These are phyloP conservation scores for Globisporangium takayamanum DNA, from an alignment of 352 stramenopile species.

Conservation along the genomic window DNA sequence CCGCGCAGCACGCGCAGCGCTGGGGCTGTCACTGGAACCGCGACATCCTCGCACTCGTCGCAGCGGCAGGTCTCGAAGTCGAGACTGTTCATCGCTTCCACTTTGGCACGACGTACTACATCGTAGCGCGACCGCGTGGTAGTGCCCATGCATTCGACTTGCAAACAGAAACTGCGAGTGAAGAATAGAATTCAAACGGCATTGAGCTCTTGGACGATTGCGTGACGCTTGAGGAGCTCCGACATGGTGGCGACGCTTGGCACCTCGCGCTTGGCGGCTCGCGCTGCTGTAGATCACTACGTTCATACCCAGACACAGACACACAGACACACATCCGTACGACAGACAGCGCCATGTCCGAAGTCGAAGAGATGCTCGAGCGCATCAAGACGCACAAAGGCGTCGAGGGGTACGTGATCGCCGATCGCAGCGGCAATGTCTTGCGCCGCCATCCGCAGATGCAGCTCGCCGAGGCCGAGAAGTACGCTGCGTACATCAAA, in stretches of 20 bases:
- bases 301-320: too few relatives aligned
- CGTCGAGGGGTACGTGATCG: slow-evolving; percentile 94
- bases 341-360: slow-evolving; percentile 40
- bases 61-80: slow-evolving; percentile 77
- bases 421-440: slow-evolving; percentile 86
- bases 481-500: slow-evolving; percentile 90
- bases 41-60: slow-evolving; percentile 89
- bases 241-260: neutral
- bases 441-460: slow-evolving; percentile 88
- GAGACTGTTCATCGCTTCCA: slow-evolving; percentile 88
- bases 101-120: slow-evolving; percentile 94
- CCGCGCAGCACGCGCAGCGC: slow-evolving; percentile 85
- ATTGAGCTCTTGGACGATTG: neutral
- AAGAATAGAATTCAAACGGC: neutral
- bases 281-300: too few relatives aligned
- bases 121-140: slow-evolving; percentile 47
- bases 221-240: neutral
- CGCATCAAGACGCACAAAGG: slow-evolving; percentile 93
- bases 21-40: slow-evolving; percentile 97
- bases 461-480: slow-evolving; percentile 86
- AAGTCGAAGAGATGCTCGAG: slow-evolving; percentile 94
- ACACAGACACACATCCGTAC: neutral
- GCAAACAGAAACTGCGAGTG: neutral
- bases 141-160: neutral
- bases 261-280: neutral